phyloP scores from a whole-genome alignment of 2,329 filamentous ascomycete genomes.

The Ceratocystis alfenasii region DNA sequence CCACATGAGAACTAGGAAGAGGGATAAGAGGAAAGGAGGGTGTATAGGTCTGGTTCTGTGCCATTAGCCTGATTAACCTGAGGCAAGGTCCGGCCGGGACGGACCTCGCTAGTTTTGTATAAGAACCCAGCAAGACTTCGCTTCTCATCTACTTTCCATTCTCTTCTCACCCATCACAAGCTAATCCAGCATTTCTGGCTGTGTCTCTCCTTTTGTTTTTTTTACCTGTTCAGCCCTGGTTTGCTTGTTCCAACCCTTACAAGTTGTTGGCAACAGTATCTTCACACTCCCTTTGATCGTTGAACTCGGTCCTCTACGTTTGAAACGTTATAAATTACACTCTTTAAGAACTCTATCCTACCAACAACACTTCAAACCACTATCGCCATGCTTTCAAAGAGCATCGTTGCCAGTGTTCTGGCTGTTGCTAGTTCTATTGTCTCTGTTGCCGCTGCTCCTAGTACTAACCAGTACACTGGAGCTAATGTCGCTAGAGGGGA shows the following conservation, averaged over 20 bases:
- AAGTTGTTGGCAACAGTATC: not conserved
- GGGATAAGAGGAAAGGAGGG: too few species aligned
- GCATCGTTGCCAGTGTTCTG: slow-evolving; percentile 15
- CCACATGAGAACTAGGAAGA: too few species aligned
- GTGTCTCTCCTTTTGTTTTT: slow-evolving; percentile 2
- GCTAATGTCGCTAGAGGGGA: too few species aligned
- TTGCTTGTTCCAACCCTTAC: not conserved
- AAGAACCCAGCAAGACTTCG: not conserved
- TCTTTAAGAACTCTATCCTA: not conserved
- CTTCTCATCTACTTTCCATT: not conserved
- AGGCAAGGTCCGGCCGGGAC: not conserved
- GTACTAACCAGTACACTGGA: too few species aligned
- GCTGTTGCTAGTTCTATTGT: slow-evolving; percentile 5
- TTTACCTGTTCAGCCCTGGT: not conserved
- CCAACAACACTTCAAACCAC: not conserved
- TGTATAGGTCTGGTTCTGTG: not conserved
- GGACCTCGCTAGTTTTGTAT: not conserved
- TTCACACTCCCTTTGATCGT: not conserved
- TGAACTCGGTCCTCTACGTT: not conserved
- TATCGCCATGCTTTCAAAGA: slow-evolving; percentile 11
- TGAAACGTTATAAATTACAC: not conserved
- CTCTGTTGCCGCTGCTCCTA: not conserved
- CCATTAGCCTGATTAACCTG: not conserved
- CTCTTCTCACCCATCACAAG: not conserved
- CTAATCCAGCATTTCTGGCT: not conserved